These are phyloP conservation scores for Chiua virens DNA, from an alignment of 768 basidiomycete genomes.

Conservation along the genomic window DNA sequence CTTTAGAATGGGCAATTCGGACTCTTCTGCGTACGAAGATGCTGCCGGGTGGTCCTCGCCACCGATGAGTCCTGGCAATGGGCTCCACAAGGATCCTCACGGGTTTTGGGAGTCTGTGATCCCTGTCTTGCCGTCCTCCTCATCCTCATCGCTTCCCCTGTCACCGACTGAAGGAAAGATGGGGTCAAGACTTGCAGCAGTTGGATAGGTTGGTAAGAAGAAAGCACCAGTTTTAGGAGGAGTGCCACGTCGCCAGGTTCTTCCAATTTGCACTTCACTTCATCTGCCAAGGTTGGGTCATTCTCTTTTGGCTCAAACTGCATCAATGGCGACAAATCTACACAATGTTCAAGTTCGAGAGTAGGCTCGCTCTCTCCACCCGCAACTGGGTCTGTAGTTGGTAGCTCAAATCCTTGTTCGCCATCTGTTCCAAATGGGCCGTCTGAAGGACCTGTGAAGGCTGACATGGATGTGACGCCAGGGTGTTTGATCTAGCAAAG, in stretches of 20 bases:
- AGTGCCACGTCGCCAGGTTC: no score
- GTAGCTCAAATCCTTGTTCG: constrained; percentile 7
- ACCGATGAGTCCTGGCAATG: no score
- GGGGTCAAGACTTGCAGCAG: no score
- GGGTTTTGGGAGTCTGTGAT: no score
- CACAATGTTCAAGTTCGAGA: constrained; percentile 9
- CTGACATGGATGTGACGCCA: no score
- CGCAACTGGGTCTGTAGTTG: constrained; percentile 1
- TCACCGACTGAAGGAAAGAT: constrained; percentile 13
- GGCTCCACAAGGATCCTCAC: no score
- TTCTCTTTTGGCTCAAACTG: constrained; percentile 11
- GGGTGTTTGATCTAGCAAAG: no score
- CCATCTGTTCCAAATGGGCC: constrained; percentile 1
- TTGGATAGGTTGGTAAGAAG: no score
- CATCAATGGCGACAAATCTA: constrained; percentile 1
- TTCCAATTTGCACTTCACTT: neutral
- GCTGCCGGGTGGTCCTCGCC: no score
- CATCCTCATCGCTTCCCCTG: constrained; percentile 14
- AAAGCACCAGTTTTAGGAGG: no score
- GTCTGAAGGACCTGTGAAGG: constrained; percentile 3
- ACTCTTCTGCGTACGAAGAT: no score
- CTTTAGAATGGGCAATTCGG: no score
- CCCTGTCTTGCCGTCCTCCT: constrained; percentile 19
- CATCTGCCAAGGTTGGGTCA: constrained; percentile 15
- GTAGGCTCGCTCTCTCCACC: constrained; percentile 10